A percentile compares a stretch with the other conserved stretches of the same genome.
Conservation (phyloP, 805 yeast genomes). For the Yamadazyma nakazawae region DNA sequence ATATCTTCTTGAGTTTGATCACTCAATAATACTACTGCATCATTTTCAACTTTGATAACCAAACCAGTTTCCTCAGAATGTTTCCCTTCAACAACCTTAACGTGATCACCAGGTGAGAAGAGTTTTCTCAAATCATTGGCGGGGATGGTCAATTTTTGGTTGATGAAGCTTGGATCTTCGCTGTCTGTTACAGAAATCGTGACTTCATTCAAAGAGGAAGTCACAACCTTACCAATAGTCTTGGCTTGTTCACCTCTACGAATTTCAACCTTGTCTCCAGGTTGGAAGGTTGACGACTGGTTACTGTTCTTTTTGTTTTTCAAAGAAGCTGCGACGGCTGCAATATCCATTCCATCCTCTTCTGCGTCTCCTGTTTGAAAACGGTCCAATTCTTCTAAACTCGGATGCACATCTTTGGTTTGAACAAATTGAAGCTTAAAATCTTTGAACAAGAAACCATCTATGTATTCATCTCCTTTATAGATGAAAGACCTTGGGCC, state of each 20-base stretch:
- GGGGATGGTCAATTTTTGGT: conserved; percentile 76
- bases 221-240: conserved; percentile 72
- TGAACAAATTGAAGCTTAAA: conserved; percentile 79
- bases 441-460: conserved; percentile 85
- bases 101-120: conserved; percentile 91
- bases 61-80: conserved; percentile 93
- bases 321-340: conserved; percentile 82
- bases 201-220: conserved; percentile 57
- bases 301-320: conserved; percentile 44
- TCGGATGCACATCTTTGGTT: conserved; percentile 79
- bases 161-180: conserved; percentile 54
- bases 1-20: conserved; percentile 87
- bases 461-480: conserved; percentile 82
- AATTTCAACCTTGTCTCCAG: conserved; percentile 92
- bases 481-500: conserved; percentile 64
- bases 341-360: conserved; percentile 79
- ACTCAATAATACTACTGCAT: conserved; percentile 84
- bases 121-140: conserved; percentile 77
- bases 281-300: conserved; percentile 57
- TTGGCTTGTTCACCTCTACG: conserved; percentile 92
- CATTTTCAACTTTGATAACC: conserved; percentile 77
- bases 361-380: conserved; percentile 74
- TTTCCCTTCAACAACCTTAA: conserved; percentile 86
- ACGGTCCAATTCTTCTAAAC: conserved; percentile 80
- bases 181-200: conserved; percentile 48